phyloP scores from a whole-genome alignment of 768 basidiomycete genomes.

The Boletellus sp. region DNA sequence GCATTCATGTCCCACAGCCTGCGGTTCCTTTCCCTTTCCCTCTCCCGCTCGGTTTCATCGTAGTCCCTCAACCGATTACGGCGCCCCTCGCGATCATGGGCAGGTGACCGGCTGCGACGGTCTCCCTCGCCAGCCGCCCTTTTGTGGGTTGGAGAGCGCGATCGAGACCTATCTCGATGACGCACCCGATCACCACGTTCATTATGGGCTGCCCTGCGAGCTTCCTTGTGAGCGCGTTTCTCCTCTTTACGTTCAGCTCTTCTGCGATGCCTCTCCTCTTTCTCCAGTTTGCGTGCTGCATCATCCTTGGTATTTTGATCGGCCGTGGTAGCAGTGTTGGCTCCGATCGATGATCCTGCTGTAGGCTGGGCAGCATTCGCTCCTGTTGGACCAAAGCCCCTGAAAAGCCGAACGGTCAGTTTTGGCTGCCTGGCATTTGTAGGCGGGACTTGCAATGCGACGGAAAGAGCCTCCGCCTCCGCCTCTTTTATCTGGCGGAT shows the following conservation, averaged over 20 bases:
- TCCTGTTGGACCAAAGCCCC: conserved; percentile 67
- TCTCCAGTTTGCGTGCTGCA: conserved; percentile 34
- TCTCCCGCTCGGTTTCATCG: conserved; percentile 25
- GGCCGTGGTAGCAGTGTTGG: conserved; percentile 11
- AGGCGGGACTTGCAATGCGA: conserved; percentile 60
- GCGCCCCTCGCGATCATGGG: conserved; percentile 18
- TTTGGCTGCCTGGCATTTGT: not conserved
- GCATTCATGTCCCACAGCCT: conserved; percentile 50
- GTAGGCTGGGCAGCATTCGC: conserved; percentile 27
- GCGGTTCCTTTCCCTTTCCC: conserved; percentile 42
- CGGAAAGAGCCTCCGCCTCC: conserved; percentile 83
- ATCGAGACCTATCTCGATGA: conserved; percentile 31
- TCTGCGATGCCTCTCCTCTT: conserved; percentile 48
- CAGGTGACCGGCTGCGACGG: conserved; percentile 32
- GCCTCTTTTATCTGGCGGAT: conserved; percentile 79
- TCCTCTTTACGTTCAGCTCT: conserved; percentile 59
- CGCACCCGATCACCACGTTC: conserved; percentile 26
- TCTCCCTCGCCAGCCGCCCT: conserved; percentile 15
- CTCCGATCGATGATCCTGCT: conserved; percentile 15
- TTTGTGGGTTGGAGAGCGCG: conserved; percentile 32
- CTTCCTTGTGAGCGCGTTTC: conserved; percentile 54
- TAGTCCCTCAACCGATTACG: conserved; percentile 23
- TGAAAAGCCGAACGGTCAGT: conserved; percentile 30
- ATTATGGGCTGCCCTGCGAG: conserved; percentile 37
- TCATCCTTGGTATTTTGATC: conserved; percentile 27